Base-by-base conservation (phyloP, 768 basidiomycete species). In the Suillus discolor region DNA sequence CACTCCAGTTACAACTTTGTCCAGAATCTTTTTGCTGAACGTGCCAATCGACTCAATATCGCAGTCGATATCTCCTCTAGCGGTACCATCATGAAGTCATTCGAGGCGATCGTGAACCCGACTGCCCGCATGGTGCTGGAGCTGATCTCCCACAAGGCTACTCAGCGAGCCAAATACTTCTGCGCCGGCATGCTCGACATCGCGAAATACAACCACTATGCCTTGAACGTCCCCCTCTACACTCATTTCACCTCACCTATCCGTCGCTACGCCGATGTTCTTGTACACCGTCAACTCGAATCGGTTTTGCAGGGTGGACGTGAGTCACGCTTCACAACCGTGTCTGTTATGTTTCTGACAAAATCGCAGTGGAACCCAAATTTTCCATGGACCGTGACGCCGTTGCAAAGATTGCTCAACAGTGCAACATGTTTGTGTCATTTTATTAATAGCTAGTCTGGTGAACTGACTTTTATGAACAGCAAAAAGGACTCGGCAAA, bases 141-240 rank as follows among this genome's bases (percentile, higher is more conserved):
- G 76, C 75, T 97, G 41, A 82, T 98, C 49, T 88, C 89, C 18
- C 89, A 87, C 76, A 97, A 97, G 78, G 91, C 95, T n/a, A 98
- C 96, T 67, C 92, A 94, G 66, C 87, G 90, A 61, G 94, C 97
- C 70, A 96, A 96, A 78, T 99, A 99, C 79, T 99, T 99, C 89
- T 99, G 97, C 74, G 87, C 96, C 31, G 97, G 97, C 68, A 98
- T 98, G 97, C 83, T 99, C 71, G 97, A 99, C 78, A 99, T 99
- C 72, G 94, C 96, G 49, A 98, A 98, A 81, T 99, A 99, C 73
- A 80, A 87, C 38, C 97, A 99, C 78, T 99, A 94, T 75, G 90
- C 96, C 0, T 81, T 99, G 69, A 97, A 89, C 69, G 81, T 87
- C 6, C 96, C 97, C 20, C 83, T 99, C 53, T 99, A 99, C 80